Conservation (phyloP, 2,329 filamentous ascomycete species). For the Coniochaeta sp. region DNA sequence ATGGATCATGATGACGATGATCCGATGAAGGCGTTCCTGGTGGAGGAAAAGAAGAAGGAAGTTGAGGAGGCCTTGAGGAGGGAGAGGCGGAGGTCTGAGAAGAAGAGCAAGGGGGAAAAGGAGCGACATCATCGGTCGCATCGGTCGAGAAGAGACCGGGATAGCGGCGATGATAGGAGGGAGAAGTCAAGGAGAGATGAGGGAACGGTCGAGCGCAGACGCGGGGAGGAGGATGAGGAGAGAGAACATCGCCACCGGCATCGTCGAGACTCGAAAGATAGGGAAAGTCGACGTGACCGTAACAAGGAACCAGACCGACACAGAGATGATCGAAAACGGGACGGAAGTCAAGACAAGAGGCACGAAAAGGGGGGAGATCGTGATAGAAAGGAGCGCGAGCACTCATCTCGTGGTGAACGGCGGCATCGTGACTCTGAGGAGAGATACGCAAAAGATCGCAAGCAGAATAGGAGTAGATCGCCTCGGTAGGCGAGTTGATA, state of each 20-base stretch:
- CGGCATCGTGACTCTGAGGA: slow-evolving; percentile 20
- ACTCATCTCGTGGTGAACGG: slow-evolving; percentile 10
- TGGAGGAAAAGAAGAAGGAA: slow-evolving; percentile 88
- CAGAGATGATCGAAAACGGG: slow-evolving; percentile 14
- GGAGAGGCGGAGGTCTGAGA: slow-evolving; percentile 40
- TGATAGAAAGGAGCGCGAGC: slow-evolving; percentile 15
- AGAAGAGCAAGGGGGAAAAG: slow-evolving; percentile 37
- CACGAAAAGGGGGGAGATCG: slow-evolving; percentile 5
- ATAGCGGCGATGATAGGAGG: slow-evolving; percentile 14
- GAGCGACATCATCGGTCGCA: slow-evolving; percentile 36
- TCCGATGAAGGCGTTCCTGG: slow-evolving; percentile 88
- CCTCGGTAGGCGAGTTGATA: slow-evolving; percentile 14
- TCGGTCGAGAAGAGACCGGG: slow-evolving; percentile 22
- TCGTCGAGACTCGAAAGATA: slow-evolving; percentile 1
- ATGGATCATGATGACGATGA: slow-evolving; percentile 87
- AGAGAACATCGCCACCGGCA: not conserved
- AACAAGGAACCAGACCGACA: slow-evolving; percentile 3
- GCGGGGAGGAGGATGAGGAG: slow-evolving; percentile 3
- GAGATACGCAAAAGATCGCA: slow-evolving; percentile 14
- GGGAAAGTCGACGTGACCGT: slow-evolving; percentile 7
- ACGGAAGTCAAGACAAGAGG: slow-evolving; percentile 12
- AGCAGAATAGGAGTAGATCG: slow-evolving; percentile 35
- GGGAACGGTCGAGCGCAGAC: slow-evolving; percentile 19
- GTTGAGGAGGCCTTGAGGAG: slow-evolving; percentile 61
- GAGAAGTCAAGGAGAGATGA: slow-evolving; percentile 30